Percentiles rank a stretch among this genome's conserved stretches.
Evolutionary conservation across 202 grass and related monocot species (phyloP).

Genomic region (Dendrocalamus latiflorus): DNA sequence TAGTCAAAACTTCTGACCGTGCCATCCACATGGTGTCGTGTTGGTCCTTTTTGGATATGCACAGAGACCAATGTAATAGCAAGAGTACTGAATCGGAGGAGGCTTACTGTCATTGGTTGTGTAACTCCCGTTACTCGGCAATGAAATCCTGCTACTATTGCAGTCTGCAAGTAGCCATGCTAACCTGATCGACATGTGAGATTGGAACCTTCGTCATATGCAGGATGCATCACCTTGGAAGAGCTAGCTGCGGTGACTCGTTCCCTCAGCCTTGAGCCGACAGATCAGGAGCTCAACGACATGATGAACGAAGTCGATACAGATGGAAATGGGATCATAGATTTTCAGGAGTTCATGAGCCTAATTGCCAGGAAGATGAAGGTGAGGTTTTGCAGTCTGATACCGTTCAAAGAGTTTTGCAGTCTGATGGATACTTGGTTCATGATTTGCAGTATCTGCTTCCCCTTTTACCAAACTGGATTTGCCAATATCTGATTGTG

Average conservation of each 20-base stretch:
- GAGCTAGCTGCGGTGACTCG: constrained; percentile 55
- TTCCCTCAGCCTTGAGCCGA: constrained; percentile 57
- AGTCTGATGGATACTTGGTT: not conserved
- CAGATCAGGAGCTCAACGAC: constrained; percentile 53
- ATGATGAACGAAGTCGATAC: constrained; percentile 82
- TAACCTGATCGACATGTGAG: not conserved
- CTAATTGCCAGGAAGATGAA: constrained; percentile 62
- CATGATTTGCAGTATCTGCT: not conserved
- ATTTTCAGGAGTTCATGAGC: constrained; percentile 60
- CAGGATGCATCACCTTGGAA: constrained; percentile 70
- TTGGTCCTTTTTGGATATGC: constrained; percentile 5
- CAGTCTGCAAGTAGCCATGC: not conserved
- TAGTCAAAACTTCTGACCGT: constrained; percentile 29
- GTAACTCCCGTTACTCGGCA: too few relatives aligned
- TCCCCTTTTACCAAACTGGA: not conserved
- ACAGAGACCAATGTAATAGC: not conserved
- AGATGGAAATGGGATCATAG: too few relatives aligned
- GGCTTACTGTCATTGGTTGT: not conserved
- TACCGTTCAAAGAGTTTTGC: too few relatives aligned
- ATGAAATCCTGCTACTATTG: not conserved
- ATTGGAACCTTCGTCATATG: constrained; percentile 7
- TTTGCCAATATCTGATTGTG: not conserved
- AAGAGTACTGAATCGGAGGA: not conserved
- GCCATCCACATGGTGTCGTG: constrained; percentile 22
- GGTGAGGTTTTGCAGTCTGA: constrained; percentile 18